Evolutionary conservation across 805 yeast genomes (phyloP).

Genomic region (Candida ficus): DNA sequence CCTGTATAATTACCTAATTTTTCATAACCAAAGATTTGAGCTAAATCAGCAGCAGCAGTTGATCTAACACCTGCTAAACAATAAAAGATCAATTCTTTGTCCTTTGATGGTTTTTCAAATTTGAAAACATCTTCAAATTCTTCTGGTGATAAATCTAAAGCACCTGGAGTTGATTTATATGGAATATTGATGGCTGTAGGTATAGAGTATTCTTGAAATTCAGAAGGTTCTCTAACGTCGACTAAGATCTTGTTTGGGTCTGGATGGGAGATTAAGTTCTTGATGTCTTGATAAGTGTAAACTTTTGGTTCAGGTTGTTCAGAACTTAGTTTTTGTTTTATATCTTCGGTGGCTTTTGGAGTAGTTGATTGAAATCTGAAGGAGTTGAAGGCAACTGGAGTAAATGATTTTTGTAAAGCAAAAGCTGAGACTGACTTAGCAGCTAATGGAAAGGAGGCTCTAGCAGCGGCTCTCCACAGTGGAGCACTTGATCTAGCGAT

Average conservation of each 20-base stretch:
- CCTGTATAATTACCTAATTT: conserved; percentile 85
- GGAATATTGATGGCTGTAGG: conserved; percentile 88
- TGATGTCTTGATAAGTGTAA: conserved; percentile 50
- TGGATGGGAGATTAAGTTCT: conserved; percentile 38
- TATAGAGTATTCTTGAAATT: conserved; percentile 62
- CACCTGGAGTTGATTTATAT: conserved; percentile 87
- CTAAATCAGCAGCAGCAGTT: conserved; percentile 85
- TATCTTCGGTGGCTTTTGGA: conserved; percentile 8
- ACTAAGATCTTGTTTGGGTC: conserved; percentile 53
- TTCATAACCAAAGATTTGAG: conserved; percentile 81
- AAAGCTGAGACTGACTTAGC: not conserved
- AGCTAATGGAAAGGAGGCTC: not conserved
- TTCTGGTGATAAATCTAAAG: conserved; percentile 70
- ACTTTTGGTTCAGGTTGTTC: conserved; percentile 34
- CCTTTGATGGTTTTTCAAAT: conserved; percentile 67
- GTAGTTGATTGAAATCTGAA: conserved; percentile 12
- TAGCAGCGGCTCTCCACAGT: not conserved
- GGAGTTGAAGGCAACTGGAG: not conserved
- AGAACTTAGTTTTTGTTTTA: conserved; percentile 9
- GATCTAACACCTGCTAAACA: conserved; percentile 93
- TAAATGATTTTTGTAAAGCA: no score
- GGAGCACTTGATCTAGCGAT: conserved; percentile 2
- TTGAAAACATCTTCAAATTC: conserved; percentile 82
- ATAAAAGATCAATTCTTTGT: conserved; percentile 77
- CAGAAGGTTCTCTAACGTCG: conserved; percentile 92